Conservation (phyloP, 106 monocot genomes). For the Iris macrosiphon region DNA sequence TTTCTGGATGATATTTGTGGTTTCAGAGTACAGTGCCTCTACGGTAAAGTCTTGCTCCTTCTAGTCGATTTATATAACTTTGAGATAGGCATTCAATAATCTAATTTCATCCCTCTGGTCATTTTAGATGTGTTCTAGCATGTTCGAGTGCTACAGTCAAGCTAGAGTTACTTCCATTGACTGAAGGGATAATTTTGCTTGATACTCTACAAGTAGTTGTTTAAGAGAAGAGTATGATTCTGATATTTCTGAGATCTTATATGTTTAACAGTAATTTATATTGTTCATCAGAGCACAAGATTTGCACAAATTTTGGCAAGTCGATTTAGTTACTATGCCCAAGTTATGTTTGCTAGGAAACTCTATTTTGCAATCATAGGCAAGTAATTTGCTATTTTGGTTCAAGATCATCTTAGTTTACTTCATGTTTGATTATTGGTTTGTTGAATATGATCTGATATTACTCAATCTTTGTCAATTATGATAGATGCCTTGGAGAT, state of each 20-base stretch:
- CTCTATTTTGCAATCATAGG: too few species aligned
- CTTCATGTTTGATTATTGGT: too few species aligned
- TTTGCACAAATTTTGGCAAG: neutral
- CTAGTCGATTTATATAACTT: neutral
- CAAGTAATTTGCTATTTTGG: too few species aligned
- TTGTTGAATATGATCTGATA: too few species aligned
- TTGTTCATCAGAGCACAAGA: neutral
- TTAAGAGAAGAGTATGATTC: constrained; percentile 77
- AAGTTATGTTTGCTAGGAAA: too few species aligned
- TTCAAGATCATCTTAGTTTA: too few species aligned
- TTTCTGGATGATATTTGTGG: constrained; percentile 82
- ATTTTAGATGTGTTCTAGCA: constrained; percentile 70
- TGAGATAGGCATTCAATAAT: neutral
- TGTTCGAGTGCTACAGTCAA: constrained; percentile 84
- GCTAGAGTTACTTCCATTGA: constrained; percentile 92
- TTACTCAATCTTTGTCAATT: too few species aligned
- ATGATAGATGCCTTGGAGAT: too few species aligned
- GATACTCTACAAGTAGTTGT: constrained; percentile 78
- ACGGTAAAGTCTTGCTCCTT: constrained; percentile 45
- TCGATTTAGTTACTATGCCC: neutral
- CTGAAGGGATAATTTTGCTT: constrained; percentile 89
- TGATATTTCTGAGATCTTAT: neutral
- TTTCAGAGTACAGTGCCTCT: constrained; percentile 81
- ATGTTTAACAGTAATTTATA: neutral
- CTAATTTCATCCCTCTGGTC: neutral